Evolutionary conservation across 768 basidiomycete genomes (phyloP).

Genomic region (Collybia sordida): DNA sequence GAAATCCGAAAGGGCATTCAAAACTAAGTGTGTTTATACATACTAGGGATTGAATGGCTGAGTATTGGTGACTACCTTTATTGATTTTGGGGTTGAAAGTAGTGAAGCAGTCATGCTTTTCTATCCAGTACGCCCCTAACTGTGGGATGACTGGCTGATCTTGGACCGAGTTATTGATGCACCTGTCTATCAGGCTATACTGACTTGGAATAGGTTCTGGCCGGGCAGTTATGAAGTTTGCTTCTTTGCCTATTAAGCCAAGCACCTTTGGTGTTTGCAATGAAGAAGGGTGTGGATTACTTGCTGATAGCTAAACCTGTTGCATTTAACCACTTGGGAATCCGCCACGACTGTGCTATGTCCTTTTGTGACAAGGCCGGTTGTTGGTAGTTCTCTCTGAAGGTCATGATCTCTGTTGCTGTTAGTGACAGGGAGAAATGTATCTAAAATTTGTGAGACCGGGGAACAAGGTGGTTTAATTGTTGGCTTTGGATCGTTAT

Average conservation of each 20-base stretch:
- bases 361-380: constrained; percentile 19
- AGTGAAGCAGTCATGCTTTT: background rate
- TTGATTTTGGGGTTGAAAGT: constrained; percentile 12
- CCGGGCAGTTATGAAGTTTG: constrained; percentile 16
- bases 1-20: constrained; percentile 13
- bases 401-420: constrained; percentile 34
- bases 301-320: constrained; percentile 40
- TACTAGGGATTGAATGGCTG: background rate
- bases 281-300: constrained; percentile 35
- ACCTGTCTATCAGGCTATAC: constrained; percentile 30
- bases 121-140: constrained; percentile 14
- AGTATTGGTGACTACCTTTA: constrained; percentile 4
- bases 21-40: background rate
- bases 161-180: constrained; percentile 33
- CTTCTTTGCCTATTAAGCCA: constrained; percentile 16
- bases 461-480: constrained; percentile 42
- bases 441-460: constrained; percentile 44
- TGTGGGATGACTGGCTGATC: constrained; percentile 29
- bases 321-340: constrained; percentile 34
- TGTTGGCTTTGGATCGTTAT: constrained; percentile 20
- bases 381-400: constrained; percentile 38
- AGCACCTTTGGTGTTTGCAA: constrained; percentile 28
- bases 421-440: constrained; percentile 20
- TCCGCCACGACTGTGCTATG: constrained; percentile 30
- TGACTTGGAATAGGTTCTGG: constrained; percentile 29